Evolutionary conservation across 2,329 filamentous ascomycete genomes (phyloP).

Genomic region (Penicillium sp.): DNA sequence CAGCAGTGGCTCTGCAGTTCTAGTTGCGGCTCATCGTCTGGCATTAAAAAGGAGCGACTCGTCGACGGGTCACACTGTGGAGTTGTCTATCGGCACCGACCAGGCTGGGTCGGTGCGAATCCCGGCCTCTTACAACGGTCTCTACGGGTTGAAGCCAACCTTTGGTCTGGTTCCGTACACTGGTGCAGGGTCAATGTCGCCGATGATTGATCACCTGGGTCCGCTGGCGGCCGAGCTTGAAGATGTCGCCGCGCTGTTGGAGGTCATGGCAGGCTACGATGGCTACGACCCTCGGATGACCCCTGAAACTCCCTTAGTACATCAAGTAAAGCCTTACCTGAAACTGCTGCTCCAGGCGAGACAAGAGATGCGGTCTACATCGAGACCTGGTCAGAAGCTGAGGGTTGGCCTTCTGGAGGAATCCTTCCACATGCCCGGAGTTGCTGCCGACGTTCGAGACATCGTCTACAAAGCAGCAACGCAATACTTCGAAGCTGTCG

Average conservation of each 20-base stretch:
- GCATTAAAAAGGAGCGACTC: neutral
- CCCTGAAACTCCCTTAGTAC: slow-evolving; percentile 37
- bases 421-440: slow-evolving; percentile 37
- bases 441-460: slow-evolving; percentile 38
- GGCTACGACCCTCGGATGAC: slow-evolving; percentile 47
- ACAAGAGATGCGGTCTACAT: neutral
- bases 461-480: slow-evolving; percentile 37
- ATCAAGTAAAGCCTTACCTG: slow-evolving; percentile 33
- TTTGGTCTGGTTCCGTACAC: slow-evolving; percentile 52
- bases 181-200: slow-evolving; percentile 42
- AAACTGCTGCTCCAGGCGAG: slow-evolving; percentile 16
- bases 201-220: slow-evolving; percentile 46
- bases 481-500: slow-evolving; percentile 38
- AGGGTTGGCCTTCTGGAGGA: slow-evolving; percentile 49
- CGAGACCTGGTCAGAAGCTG: slow-evolving; percentile 29
- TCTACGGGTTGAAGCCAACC: slow-evolving; percentile 49
- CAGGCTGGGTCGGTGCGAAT: slow-evolving; percentile 40
- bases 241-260: slow-evolving; percentile 44
- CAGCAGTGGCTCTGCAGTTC: slow-evolving; percentile 31
- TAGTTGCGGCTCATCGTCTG: slow-evolving; percentile 29
- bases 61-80: slow-evolving; percentile 26
- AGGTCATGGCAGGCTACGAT: slow-evolving; percentile 49
- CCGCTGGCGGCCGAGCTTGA: slow-evolving; percentile 45
- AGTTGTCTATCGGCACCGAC: slow-evolving; percentile 40
- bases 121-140: slow-evolving; percentile 40